Evolutionary conservation across 306 rosid genomes (phyloP).

Genomic region (Malus orientalis): DNA sequence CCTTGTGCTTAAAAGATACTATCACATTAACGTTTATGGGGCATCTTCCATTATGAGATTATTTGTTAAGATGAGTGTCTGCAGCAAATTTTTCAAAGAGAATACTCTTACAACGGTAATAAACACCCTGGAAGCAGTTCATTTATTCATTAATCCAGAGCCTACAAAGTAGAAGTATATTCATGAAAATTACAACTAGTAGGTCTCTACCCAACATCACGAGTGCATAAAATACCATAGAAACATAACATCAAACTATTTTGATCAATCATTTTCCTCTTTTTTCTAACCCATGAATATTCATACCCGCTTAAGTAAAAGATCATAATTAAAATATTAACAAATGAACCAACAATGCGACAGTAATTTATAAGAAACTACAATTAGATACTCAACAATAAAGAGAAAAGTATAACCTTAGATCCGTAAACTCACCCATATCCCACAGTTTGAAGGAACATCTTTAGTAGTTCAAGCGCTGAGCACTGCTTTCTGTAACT

Average conservation of each 20-base stretch:
- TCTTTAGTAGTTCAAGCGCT: slow-evolving; percentile 70
- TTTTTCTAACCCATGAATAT: not conserved
- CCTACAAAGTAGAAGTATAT: not conserved
- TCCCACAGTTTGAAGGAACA: slow-evolving; percentile 78
- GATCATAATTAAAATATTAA: not conserved
- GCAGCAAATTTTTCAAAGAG: not conserved
- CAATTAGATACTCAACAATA: not conserved
- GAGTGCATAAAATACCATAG: not conserved
- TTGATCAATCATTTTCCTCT: not conserved
- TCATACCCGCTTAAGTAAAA: not conserved
- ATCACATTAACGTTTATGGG: not conserved
- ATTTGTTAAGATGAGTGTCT: not conserved
- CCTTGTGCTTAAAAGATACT: not conserved
- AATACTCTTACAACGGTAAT: not conserved
- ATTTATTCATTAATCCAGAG: not conserved
- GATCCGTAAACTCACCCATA: slow-evolving; percentile 44
- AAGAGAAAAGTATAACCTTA: not conserved
- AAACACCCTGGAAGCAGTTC: not conserved
- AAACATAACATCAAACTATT: not conserved
- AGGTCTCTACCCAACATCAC: not conserved
- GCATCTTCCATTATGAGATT: not conserved
- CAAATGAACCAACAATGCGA: not conserved
- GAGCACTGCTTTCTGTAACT: slow-evolving; percentile 80
- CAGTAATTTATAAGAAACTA: not conserved
- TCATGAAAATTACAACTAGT: not conserved